Base-by-base conservation (phyloP, 495 filamentous ascomycete genomes). In the Tuber umbilicatum region DNA sequence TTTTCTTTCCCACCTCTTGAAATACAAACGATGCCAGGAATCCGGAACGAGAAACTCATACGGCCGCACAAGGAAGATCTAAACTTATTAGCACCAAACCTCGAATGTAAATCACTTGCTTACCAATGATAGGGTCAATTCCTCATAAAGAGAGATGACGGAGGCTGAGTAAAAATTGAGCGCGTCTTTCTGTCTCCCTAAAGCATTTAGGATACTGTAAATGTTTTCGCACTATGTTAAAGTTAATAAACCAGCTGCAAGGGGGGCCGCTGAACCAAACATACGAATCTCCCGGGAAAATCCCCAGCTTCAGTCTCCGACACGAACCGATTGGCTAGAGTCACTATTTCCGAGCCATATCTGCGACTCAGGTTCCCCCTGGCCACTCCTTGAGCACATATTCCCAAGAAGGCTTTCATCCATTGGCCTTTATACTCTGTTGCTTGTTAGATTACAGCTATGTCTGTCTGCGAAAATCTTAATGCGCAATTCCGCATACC, bases 31-130 rank as follows among this genome's bases (percentile, higher is more conserved):
- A 1, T 16, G 27, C 55, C 71, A 75, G 6, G 74, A 75, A 10
- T 21, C 70, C 7, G 74, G 74, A 21, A 73, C 50, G 37, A 75
- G 23, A 7, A 75, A 69, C 14, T 73, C 37, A 70, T 40, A 2
- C 41, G 70, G 71, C 42, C 74, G 71, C 37, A 47, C 68, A 14
- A 76, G 40, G 9, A 74, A 41, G 43, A 76, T 74, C 71, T 76
- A 68, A 41, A 41, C 5, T 2, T 6, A 35, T 23, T 23, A 67
- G 2, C 31, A 42, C 7, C 21, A 37, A 31, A 14, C 27, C 12
- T 14, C 2, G 4, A 14, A 60, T 31, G 5, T 27, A 27, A 31
- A 60, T 7, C 23, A 23, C 21, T n/a, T 7, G 2, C 55, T 39
- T 69, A 75, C 74, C 55, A 75, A 67, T 9, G 69, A 6, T 35